Percentiles rank a stretch among this genome's conserved stretches.
Conservation (phyloP, 495 filamentous ascomycete species). For the Hamigera avellanea region DNA sequence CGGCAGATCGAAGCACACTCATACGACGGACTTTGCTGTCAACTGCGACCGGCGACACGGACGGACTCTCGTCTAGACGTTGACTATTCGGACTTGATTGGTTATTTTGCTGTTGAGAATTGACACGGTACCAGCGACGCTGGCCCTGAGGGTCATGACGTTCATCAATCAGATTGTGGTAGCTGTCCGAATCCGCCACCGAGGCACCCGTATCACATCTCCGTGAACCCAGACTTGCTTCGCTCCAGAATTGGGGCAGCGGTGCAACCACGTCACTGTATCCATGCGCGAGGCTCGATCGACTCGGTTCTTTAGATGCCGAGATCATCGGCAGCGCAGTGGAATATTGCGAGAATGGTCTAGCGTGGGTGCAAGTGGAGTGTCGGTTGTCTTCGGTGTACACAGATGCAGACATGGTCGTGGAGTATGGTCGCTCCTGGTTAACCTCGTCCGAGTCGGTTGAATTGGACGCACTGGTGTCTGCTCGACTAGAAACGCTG, state of each 20-base stretch:
- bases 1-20: not conserved
- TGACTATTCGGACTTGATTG: not conserved
- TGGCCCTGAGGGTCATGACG: not conserved
- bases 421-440: constrained; percentile 26
- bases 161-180: not conserved
- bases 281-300: constrained; percentile 29
- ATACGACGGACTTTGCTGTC: not conserved
- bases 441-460: constrained; percentile 24
- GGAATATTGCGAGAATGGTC: constrained; percentile 14
- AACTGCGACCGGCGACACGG: not conserved
- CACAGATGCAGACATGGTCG: constrained; percentile 28
- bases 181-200: not conserved
- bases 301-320: constrained; percentile 16
- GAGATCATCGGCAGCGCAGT: constrained; percentile 10
- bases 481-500: constrained; percentile 27
- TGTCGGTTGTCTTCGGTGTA: constrained; percentile 29
- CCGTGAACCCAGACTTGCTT: constrained; percentile 20
- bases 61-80: not conserved
- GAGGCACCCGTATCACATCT: constrained; percentile 13
- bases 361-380: constrained; percentile 8
- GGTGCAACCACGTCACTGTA: constrained; percentile 32
- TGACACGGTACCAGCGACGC: not conserved
- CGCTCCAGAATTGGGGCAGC: constrained; percentile 31
- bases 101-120: not conserved
- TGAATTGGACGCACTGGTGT: constrained; percentile 23